A percentile compares a stretch with the other conserved stretches of the same genome.
Conservation (phyloP, 768 basidiomycete species). For the Boletus sp. region DNA sequence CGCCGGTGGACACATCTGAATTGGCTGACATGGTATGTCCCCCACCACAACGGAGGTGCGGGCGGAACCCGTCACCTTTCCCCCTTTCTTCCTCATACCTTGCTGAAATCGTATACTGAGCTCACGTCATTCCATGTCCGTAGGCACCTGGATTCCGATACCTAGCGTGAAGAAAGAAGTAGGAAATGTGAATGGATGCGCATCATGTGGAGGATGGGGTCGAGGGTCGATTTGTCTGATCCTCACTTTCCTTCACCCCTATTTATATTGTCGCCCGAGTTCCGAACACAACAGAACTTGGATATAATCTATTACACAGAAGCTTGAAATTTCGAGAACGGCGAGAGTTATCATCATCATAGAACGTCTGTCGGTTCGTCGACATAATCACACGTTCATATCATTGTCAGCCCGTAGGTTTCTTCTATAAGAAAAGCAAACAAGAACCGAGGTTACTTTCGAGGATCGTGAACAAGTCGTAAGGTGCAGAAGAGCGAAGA, state of each 20-base stretch:
- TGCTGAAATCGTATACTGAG: neutral
- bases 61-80: neutral
- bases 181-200: neutral
- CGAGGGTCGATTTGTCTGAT: neutral
- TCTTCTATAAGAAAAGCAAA: neutral
- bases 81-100: neutral
- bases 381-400: neutral
- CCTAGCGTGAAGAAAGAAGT: conserved; percentile 25
- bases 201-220: no score
- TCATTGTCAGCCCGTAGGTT: neutral
- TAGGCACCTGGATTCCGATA: conserved; percentile 67
- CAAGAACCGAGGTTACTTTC: conserved; percentile 5
- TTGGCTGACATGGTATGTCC: conserved; percentile 51
- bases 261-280: neutral
- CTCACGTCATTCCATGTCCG: neutral
- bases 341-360: neutral
- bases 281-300: neutral
- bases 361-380: neutral
- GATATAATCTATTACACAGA: neutral
- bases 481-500: neutral
- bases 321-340: neutral
- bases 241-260: neutral
- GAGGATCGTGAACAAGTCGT: conserved; percentile 11
- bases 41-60: neutral
- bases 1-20: conserved; percentile 58